Evolutionary conservation across 1,139 yeast genomes (phyloP), one percentile per base, ranked within the genome.

Genomic region (Geotrichum europaeum): DNA sequence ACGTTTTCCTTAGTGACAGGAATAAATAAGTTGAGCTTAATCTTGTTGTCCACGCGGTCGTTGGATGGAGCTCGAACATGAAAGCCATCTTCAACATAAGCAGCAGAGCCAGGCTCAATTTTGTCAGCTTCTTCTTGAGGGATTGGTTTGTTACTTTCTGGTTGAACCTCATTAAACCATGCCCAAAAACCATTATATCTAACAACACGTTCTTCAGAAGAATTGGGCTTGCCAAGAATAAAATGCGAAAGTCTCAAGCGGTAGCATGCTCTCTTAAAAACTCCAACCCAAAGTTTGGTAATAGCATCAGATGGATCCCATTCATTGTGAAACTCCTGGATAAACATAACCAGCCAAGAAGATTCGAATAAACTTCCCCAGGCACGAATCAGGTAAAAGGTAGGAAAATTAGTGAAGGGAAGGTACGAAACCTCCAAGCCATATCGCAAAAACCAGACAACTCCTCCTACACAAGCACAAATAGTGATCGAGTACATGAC

Each of bases 61-160:
- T 83, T 82, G 62, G 84, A 87, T 0, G 99, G 99, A 0, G 92
- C 99, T 59, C 99, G 82, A 49, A 91, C 84, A 69, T 83, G 87
- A 55, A 78, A 78, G 2, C 99, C 99, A 73, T 89, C 86, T 0
- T 90, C 90, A 2, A 70, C 67, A 56, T 68, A 70, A 45, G 65
- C 61, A 0, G 68, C 67, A 47, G 60, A 58, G 25, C 61, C 62
- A 32, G 63, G 49, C 3, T 63, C 67, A 2, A 65, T 65, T 28
- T 56, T 52, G 13, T 66, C 63, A 0, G 89, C 85, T 59, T 81
- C 82, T 15, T 75, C 72, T 43, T 76, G 69, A 0, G 85, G 77
- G 32, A 82, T 82, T 2, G 96, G 96, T 5, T 74, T 73, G 0
- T 82, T 63, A 67, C 78, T 87, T 68, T 87, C 88, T 0, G 94